phyloP scores from a whole-genome alignment of 2,329 filamentous ascomycete species.

The Diaporthe citrichinensis region DNA sequence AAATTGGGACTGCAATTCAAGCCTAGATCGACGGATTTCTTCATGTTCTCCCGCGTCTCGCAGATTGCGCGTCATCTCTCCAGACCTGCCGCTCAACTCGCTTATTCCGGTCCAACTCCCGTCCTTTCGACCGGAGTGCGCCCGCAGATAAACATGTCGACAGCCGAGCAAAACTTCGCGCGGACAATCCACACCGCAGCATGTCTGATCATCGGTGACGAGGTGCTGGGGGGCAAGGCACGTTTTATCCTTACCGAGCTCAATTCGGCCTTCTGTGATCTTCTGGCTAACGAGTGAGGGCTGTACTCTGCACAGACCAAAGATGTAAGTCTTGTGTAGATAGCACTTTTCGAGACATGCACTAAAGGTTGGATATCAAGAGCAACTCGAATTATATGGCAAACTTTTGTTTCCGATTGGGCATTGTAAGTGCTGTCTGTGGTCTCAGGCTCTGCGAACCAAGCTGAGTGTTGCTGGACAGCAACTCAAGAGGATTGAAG shows the following conservation, averaged over 20 bases:
- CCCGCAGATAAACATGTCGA: slow-evolving; percentile 56
- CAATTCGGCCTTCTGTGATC: neutral
- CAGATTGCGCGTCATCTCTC: slow-evolving; percentile 80
- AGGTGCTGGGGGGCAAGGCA: slow-evolving; percentile 95
- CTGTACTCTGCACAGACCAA: slow-evolving; percentile 43
- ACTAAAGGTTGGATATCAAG: slow-evolving; percentile 53
- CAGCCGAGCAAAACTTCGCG: slow-evolving; percentile 69
- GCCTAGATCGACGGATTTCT: slow-evolving; percentile 25
- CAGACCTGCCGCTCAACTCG: slow-evolving; percentile 70
- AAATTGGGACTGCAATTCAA: neutral
- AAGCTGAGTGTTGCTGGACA: slow-evolving; percentile 47
- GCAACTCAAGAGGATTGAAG: slow-evolving; percentile 88
- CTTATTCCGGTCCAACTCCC: slow-evolving; percentile 38
- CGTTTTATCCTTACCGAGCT: slow-evolving; percentile 42
- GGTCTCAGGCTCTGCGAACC: neutral
- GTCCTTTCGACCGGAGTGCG: slow-evolving; percentile 30
- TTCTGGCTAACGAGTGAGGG: slow-evolving; percentile 34
- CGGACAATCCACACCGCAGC: slow-evolving; percentile 89
- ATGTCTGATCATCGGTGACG: slow-evolving; percentile 96
- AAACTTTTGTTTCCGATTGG: slow-evolving; percentile 74
- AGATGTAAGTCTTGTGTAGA: slow-evolving; percentile 44
- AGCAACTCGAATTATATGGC: slow-evolving; percentile 76
- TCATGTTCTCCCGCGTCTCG: slow-evolving; percentile 83
- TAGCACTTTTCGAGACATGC: neutral
- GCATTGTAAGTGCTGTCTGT: slow-evolving; percentile 63